Percentiles rank a stretch among this genome's conserved stretches.
Evolutionary conservation across 2,329 filamentous ascomycete species (phyloP).

Genomic region (Neodidymelliopsis sp.): DNA sequence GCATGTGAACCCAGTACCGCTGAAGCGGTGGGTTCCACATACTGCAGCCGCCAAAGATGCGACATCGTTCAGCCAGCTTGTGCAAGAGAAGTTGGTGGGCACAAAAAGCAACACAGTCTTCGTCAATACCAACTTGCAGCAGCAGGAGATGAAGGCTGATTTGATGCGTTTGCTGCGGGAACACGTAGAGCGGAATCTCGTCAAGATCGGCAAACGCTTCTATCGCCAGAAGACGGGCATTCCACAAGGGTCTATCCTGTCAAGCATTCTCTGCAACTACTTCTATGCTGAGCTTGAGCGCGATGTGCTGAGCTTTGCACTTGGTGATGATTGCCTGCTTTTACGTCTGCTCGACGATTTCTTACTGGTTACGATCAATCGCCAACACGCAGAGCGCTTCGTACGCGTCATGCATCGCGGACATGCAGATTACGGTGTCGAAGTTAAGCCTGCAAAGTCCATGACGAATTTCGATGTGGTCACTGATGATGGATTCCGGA

Average conservation of each 20-base stretch:
- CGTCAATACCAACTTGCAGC: constrained; percentile 71
- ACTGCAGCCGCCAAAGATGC: constrained; percentile 43
- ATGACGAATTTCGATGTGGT: constrained; percentile 80
- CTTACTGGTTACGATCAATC: constrained; percentile 79
- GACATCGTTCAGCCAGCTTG: constrained; percentile 43
- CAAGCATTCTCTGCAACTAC: constrained; percentile 88
- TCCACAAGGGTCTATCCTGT: constrained; percentile 90
- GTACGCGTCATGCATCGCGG: constrained; percentile 81
- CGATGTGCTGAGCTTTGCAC: constrained; percentile 72
- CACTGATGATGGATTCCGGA: constrained; percentile 59
- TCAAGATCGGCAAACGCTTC: constrained; percentile 87
- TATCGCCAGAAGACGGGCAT: constrained; percentile 90
- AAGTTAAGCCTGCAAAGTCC: constrained; percentile 79
- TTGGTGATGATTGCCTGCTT: constrained; percentile 68
- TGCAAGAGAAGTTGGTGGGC: constrained; percentile 38
- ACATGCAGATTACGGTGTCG: constrained; percentile 79
- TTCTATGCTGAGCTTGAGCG: constrained; percentile 91
- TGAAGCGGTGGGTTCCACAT: constrained; percentile 52
- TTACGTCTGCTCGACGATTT: constrained; percentile 93
- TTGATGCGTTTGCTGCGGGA: constrained; percentile 76
- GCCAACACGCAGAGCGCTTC: constrained; percentile 72
- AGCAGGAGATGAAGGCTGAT: constrained; percentile 62
- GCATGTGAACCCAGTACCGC: constrained; percentile 42
- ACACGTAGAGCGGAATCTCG: constrained; percentile 84
- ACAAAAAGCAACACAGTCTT: constrained; percentile 72